phyloP scores from a whole-genome alignment of 805 yeast species.

The Cyberlindnera maclurae region DNA sequence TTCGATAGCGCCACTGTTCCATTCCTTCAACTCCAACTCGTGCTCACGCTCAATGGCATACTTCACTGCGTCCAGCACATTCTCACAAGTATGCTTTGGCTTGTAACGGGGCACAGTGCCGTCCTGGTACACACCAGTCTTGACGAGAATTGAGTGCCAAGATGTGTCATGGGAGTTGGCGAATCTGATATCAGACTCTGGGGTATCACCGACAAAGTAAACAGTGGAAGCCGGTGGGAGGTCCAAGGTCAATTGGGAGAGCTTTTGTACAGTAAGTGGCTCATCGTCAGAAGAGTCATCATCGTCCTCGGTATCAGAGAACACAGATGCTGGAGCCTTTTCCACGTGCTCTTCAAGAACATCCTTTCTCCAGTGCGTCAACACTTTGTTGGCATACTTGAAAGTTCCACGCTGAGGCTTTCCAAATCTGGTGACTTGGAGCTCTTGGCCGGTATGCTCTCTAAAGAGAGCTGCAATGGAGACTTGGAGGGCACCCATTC shows the following conservation, averaged over 20 bases:
- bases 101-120: constrained; percentile 73
- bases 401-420: constrained; percentile 88
- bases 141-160: constrained; percentile 79
- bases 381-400: constrained; percentile 72
- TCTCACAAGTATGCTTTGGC: constrained; percentile 67
- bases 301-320: constrained; percentile 22
- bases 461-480: constrained; percentile 78
- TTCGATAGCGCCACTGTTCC: constrained; percentile 54
- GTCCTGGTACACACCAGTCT: constrained; percentile 81
- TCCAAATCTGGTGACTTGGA: constrained; percentile 78
- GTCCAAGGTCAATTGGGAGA: constrained; percentile 40
- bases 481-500: constrained; percentile 92
- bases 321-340: constrained; percentile 26
- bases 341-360: constrained; percentile 69
- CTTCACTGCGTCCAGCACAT: constrained; percentile 76
- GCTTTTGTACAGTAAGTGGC: constrained; percentile 39
- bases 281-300: constrained; percentile 30
- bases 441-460: constrained; percentile 77
- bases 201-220: constrained; percentile 86
- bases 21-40: constrained; percentile 59
- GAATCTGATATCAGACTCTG: constrained; percentile 81
- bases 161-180: constrained; percentile 81
- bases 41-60: constrained; percentile 82
- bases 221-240: constrained; percentile 82
- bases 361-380: constrained; percentile 71